phyloP scores from a whole-genome alignment of 768 basidiomycete genomes.

The Pleurotus djamor region DNA sequence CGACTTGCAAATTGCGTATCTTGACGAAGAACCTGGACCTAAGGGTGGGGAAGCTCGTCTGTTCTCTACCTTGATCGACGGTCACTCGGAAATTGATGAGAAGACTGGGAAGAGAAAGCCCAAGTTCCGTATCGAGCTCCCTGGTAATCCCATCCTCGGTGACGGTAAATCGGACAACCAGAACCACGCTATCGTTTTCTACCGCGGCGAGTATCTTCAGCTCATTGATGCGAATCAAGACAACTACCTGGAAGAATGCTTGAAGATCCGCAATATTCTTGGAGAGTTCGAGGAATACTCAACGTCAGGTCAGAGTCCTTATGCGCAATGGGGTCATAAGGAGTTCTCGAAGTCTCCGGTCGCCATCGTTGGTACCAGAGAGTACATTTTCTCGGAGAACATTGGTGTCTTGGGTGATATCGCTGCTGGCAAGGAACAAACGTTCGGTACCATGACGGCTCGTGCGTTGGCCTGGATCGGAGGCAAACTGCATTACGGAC shows the following conservation, averaged over 20 bases:
- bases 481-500: slow-evolving; percentile 97
- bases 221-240: slow-evolving; percentile 99
- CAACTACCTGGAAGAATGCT: slow-evolving; percentile 98
- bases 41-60: slow-evolving; percentile 87
- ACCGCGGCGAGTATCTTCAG: slow-evolving; percentile 98
- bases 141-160: slow-evolving; percentile 98
- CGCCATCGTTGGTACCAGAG: slow-evolving; percentile 96
- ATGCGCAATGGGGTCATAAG: slow-evolving; percentile 94
- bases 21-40: slow-evolving; percentile 92
- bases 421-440: slow-evolving; percentile 99
- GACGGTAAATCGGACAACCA: slow-evolving; percentile 99
- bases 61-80: slow-evolving; percentile 94
- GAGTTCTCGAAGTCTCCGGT: slow-evolving; percentile 90
- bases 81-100: slow-evolving; percentile 93
- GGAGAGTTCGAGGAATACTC: slow-evolving; percentile 97
- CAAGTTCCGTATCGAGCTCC: slow-evolving; percentile 96
- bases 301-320: slow-evolving; percentile 90
- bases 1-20: slow-evolving; percentile 96
- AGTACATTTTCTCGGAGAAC: slow-evolving; percentile 99
- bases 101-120: slow-evolving; percentile 87
- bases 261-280: slow-evolving; percentile 97
- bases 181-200: slow-evolving; percentile 99
- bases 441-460: slow-evolving; percentile 98
- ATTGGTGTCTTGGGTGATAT: slow-evolving; percentile 99
- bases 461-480: slow-evolving; percentile 96